Percentiles rank a stretch among this genome's conserved stretches.
phyloP scores from a whole-genome alignment of 2,329 filamentous ascomycete species.

The Coleophoma cylindrospora region DNA sequence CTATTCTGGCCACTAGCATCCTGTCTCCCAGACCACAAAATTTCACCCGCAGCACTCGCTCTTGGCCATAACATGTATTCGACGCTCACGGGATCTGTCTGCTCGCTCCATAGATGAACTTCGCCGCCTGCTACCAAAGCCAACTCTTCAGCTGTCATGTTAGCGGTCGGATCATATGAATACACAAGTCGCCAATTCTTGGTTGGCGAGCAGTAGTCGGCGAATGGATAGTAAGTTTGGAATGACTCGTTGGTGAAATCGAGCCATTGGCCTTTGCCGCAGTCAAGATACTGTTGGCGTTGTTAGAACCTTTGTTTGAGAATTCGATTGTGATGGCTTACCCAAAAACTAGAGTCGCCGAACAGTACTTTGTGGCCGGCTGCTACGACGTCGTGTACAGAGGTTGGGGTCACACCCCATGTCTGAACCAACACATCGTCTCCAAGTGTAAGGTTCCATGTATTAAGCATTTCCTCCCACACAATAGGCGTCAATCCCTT shows the following conservation, averaged over 20 bases:
- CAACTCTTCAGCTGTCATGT: slow-evolving; percentile 54
- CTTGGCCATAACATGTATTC: slow-evolving; percentile 77
- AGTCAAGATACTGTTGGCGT: slow-evolving; percentile 66
- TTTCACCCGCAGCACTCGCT: slow-evolving; percentile 67
- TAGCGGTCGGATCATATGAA: slow-evolving; percentile 67
- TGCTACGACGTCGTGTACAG: slow-evolving; percentile 54
- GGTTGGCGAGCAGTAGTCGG: slow-evolving; percentile 74
- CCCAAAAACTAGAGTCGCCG: slow-evolving; percentile 75
- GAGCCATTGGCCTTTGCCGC: slow-evolving; percentile 75
- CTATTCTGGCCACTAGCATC: slow-evolving; percentile 64
- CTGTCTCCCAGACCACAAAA: slow-evolving; percentile 71
- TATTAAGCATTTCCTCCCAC: slow-evolving; percentile 82
- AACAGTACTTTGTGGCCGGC: slow-evolving; percentile 67
- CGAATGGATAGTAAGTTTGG: slow-evolving; percentile 59
- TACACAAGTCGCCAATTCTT: slow-evolving; percentile 84
- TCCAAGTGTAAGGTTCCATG: slow-evolving; percentile 72
- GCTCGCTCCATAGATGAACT: slow-evolving; percentile 75
- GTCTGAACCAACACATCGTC: slow-evolving; percentile 62
- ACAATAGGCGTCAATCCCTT: slow-evolving; percentile 68
- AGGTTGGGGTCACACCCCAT: slow-evolving; percentile 16
- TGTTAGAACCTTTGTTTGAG: slow-evolving; percentile 9
- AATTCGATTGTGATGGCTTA: slow-evolving; percentile 31
- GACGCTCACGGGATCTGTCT: slow-evolving; percentile 71
- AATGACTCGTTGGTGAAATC: slow-evolving; percentile 58
- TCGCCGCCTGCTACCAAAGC: slow-evolving; percentile 77